Conservation (phyloP, 768 basidiomycete genomes). For the Sistotremastrum niveocremeum region DNA sequence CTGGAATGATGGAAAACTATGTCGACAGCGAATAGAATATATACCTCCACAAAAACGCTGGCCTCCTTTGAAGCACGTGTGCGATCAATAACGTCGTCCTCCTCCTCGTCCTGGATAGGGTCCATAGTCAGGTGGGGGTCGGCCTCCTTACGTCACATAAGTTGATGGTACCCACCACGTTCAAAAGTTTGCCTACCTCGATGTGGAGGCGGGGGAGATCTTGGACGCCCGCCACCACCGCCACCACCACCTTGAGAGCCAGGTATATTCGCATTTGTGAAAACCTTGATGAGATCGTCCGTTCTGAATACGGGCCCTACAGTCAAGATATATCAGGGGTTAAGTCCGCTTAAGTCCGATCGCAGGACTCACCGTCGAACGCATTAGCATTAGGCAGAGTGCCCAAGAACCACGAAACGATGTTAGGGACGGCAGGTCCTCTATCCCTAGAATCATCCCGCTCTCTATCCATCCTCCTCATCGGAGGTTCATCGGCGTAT, state of each 20-base stretch:
- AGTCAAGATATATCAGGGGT: slow-evolving; percentile 5
- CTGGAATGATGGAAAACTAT: too few relatives aligned
- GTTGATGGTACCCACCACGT: slow-evolving; percentile 1
- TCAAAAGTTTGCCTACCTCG: slow-evolving; percentile 21
- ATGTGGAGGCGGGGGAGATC: slow-evolving; percentile 34
- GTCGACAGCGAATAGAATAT: too few relatives aligned
- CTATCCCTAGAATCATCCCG: slow-evolving; percentile 28
- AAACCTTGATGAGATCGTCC: slow-evolving; percentile 79
- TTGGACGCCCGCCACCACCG: slow-evolving; percentile 33
- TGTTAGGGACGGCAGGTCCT: slow-evolving; percentile 36
- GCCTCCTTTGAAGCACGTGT: too few relatives aligned
- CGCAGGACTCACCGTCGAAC: slow-evolving; percentile 67
- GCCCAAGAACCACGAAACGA: slow-evolving; percentile 70
- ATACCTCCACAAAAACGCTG: too few relatives aligned
- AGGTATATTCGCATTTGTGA: slow-evolving; percentile 72
- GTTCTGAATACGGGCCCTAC: slow-evolving; percentile 81
- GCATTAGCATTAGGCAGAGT: slow-evolving; percentile 53
- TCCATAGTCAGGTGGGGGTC: slow-evolving; percentile 78
- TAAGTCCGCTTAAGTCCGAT: slow-evolving; percentile 6
- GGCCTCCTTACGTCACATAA: slow-evolving; percentile 29
- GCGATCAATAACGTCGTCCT: slow-evolving; percentile 25
- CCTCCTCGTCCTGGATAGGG: slow-evolving; percentile 69
- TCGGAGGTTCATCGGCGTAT: slow-evolving; percentile 19
- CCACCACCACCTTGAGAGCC: slow-evolving; percentile 28
- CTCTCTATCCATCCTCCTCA: slow-evolving; percentile 24